phyloP scores from a whole-genome alignment of 306 rosid genomes.

The Echinosophora koreensis region DNA sequence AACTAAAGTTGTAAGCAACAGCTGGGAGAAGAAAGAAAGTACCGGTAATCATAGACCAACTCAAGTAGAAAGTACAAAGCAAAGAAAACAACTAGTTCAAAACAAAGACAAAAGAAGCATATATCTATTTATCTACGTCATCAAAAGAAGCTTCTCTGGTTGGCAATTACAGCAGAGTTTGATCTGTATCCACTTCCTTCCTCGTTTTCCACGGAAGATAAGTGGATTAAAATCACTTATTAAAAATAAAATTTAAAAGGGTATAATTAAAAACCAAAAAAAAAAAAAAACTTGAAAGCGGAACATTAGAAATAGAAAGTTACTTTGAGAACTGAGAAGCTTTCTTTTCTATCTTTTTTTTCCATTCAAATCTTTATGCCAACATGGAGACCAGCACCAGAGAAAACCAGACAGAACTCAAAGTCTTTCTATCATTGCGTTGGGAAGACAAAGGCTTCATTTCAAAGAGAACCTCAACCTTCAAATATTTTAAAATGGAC shows the following conservation, averaged over 20 bases:
- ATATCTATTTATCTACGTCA: conserved; percentile 46
- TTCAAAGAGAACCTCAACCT: conserved; percentile 56
- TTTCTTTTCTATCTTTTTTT: conserved; percentile 14
- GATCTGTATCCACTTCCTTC: conserved; percentile 41
- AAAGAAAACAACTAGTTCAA: conserved; percentile 13
- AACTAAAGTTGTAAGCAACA: not conserved
- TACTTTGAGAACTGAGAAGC: conserved; percentile 48
- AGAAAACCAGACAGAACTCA: conserved; percentile 39
- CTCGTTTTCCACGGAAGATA: conserved; percentile 48
- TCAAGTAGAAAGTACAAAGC: conserved; percentile 21
- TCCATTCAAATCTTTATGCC: conserved; percentile 55
- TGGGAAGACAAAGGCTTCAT: conserved; percentile 67
- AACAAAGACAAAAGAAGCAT: conserved; percentile 33
- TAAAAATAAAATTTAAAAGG: not conserved
- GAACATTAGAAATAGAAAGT: conserved; percentile 50
- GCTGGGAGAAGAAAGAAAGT: conserved; percentile 34
- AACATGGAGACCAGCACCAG: not conserved
- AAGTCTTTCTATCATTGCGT: conserved; percentile 54
- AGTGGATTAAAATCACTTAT: conserved; percentile 29
- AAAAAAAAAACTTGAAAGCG: not conserved
- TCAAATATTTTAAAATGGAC: conserved; percentile 35
- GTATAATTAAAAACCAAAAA: not conserved
- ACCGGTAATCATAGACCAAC: conserved; percentile 35
- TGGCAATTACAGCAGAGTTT: conserved; percentile 17
- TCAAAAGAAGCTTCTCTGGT: conserved; percentile 34